phyloP scores from a whole-genome alignment of 1,284 basidiomycete genomes.

The Pseudozyma hubeiensis region DNA sequence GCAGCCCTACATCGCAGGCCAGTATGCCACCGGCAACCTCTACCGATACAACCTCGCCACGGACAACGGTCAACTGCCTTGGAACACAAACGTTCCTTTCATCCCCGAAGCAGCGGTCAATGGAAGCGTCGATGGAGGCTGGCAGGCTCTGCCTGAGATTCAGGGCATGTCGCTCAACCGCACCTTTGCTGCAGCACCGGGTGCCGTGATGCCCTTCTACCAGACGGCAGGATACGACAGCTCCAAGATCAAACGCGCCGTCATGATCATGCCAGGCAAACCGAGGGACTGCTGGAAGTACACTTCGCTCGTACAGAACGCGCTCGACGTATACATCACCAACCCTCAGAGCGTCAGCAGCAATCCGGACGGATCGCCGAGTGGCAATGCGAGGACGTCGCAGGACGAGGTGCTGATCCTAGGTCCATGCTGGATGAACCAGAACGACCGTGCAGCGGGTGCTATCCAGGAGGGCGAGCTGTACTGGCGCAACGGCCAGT shows the following conservation, averaged over 20 bases:
- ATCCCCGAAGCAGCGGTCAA: slow-evolving; percentile 45
- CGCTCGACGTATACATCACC: slow-evolving; percentile 37
- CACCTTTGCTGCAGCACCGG: slow-evolving; percentile 29
- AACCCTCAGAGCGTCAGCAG: slow-evolving; percentile 27
- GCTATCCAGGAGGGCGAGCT: slow-evolving; percentile 50
- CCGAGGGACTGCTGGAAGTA: slow-evolving; percentile 65
- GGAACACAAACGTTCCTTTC: slow-evolving; percentile 50
- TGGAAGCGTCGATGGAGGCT: slow-evolving; percentile 70
- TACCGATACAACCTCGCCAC: slow-evolving; percentile 34
- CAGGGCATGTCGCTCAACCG: slow-evolving; percentile 57
- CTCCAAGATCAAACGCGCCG: slow-evolving; percentile 55
- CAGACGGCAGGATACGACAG: slow-evolving; percentile 41
- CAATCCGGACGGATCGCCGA: slow-evolving; percentile 12
- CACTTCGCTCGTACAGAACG: slow-evolving; percentile 57
- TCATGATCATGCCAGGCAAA: slow-evolving; percentile 64
- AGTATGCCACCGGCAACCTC: slow-evolving; percentile 32
- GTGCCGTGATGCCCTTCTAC: slow-evolving; percentile 60
- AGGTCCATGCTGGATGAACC: slow-evolving; percentile 59
- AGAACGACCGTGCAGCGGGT: slow-evolving; percentile 42
- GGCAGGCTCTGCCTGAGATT: slow-evolving; percentile 49
- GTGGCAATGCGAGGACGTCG: not conserved
- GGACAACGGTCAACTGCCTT: slow-evolving; percentile 51
- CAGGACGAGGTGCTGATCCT: slow-evolving; percentile 54
- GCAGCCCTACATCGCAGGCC: slow-evolving; percentile 42
- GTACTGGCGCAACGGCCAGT: slow-evolving; percentile 53